Base-by-base conservation (phyloP, 176 grass and related monocot species). In the Bothriochloa decipiens region DNA sequence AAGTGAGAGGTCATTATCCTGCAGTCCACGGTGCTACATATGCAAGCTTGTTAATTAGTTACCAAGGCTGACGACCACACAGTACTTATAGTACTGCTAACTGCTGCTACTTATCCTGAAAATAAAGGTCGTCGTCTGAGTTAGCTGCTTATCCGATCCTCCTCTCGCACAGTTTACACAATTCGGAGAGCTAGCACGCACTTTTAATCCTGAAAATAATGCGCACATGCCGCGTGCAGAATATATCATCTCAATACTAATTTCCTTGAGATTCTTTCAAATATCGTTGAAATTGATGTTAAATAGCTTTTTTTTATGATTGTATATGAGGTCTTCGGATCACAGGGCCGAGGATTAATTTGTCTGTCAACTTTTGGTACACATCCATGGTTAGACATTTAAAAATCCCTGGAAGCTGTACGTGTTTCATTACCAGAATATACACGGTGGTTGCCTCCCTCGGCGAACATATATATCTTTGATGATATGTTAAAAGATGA, bases 1-100 rank as follows among this genome's bases (percentile, higher is more conserved):
- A 26, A 69, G 84, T 78, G 73, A 77, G 78, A 65, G 35, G 73
- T 86, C 88, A 82, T 78, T 86, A 82, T 82, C 88, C 23, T 63
- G 20, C 78, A 46, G 88, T 89, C 65, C 83, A 89, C 78, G 72
- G 33, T 72, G 64, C 87, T 62, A 55, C 83, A 77, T 32, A 81
- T 32, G 53, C 53, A 47, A 32, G 29, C 70, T 27, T 29, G 55
- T 65, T 79, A 65, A 65, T 41, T 32, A 75, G 65, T 76, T 83
- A 65, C 64, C 72, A 35, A 52, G 27, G 67, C 57, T 65, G 83
- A 86, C 78, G 72, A 86, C 23, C 4, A 46, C 13, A 65, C 74
- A 65, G 78, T 77, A 52, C 61, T 75, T 75, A 65, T 50, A 69
- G 22, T 81, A 75, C 63, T 27, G 18, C 25, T 17, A 73, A 8